phyloP scores from a whole-genome alignment of 116 monocot genomes.

The Phalaenopsis hybrid region DNA sequence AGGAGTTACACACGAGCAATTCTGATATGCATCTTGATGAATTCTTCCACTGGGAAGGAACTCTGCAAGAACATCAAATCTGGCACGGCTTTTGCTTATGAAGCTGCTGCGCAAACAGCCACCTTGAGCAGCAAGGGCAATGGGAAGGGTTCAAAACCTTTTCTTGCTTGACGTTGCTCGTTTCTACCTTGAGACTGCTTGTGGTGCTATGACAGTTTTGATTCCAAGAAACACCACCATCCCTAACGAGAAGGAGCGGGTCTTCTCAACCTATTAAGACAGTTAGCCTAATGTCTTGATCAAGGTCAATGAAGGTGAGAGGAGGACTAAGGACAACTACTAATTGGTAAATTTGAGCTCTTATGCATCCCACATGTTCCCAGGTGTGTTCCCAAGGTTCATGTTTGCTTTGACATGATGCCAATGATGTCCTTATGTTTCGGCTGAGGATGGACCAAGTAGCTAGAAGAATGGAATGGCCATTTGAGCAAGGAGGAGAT shows the following conservation, averaged over 20 bases:
- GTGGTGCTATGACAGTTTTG: constrained; percentile 85
- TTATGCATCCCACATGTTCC: constrained; percentile 52
- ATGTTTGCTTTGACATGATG: constrained; percentile 7
- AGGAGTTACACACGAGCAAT: too few relatives aligned
- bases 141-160: constrained; percentile 91
- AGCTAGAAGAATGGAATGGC: constrained; percentile 51
- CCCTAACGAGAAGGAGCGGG: constrained; percentile 50
- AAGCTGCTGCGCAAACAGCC: constrained; percentile 85
- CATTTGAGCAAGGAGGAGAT: constrained; percentile 41
- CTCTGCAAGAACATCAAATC: too few relatives aligned
- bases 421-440: constrained; percentile 57
- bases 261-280: constrained; percentile 48
- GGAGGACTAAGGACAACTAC: constrained; percentile 51
- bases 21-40: constrained; percentile 3
- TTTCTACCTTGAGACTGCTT: constrained; percentile 82
- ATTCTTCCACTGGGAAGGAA: constrained; percentile 88
- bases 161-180: constrained; percentile 78
- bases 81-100: constrained; percentile 83
- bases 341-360: constrained; percentile 55
- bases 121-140: constrained; percentile 82
- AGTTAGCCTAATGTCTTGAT: constrained; percentile 57
- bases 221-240: constrained; percentile 68
- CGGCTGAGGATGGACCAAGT: constrained; percentile 40
- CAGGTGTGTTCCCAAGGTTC: constrained; percentile 29
- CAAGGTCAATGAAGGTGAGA: constrained; percentile 57